Evolutionary conservation across 179 eudicot genomes (phyloP).

Genomic region (Corrigiola litoralis): DNA sequence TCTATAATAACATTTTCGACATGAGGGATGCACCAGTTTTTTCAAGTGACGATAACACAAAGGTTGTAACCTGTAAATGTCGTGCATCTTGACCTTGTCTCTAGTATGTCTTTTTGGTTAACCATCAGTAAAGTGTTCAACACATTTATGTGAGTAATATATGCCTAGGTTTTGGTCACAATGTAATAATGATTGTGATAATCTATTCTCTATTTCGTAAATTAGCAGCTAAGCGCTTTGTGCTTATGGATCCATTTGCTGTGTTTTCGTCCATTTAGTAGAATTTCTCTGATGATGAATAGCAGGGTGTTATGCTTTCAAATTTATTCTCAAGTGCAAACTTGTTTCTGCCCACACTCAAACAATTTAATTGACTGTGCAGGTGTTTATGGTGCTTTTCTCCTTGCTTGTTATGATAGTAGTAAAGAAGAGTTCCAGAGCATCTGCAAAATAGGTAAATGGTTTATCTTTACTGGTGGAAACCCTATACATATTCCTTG

Average conservation of each 20-base stretch:
- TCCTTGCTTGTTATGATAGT: slow-evolving; percentile 92
- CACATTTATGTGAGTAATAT: neutral
- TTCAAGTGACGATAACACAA: too few relatives aligned
- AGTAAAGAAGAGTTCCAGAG: slow-evolving; percentile 85
- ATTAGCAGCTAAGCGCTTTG: neutral
- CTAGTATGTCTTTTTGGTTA: neutral
- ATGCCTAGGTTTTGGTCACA: neutral
- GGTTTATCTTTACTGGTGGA: neutral
- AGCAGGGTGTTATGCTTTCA: neutral
- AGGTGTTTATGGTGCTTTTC: slow-evolving; percentile 98
- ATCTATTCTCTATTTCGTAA: neutral
- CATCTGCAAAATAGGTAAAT: slow-evolving; percentile 90
- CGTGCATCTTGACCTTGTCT: too few relatives aligned
- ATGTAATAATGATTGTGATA: neutral
- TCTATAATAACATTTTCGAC: too few relatives aligned
- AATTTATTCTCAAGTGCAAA: neutral
- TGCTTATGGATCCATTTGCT: neutral
- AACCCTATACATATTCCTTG: neutral
- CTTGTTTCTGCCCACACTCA: neutral
- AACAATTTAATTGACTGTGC: slow-evolving; percentile 16
- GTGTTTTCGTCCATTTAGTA: neutral
- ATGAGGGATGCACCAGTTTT: too few relatives aligned
- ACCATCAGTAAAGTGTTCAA: neutral
- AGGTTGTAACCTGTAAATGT: too few relatives aligned
- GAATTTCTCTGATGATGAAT: neutral